Percentiles rank a stretch among this genome's conserved stretches.
Conservation (phyloP, 2,329 filamentous ascomycete genomes). For the Claviceps sp. region DNA sequence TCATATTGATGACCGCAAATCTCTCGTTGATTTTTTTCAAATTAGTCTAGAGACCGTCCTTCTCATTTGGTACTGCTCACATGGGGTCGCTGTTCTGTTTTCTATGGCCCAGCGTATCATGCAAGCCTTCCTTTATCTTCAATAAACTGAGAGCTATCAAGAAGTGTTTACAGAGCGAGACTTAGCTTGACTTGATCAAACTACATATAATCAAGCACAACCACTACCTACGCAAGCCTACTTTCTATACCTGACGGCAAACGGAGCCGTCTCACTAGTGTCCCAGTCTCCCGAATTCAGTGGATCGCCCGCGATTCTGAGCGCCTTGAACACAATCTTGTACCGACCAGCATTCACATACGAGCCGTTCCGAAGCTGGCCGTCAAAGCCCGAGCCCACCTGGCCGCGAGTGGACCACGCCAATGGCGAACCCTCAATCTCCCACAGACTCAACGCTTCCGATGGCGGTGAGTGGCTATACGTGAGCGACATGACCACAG, state of each 20-base stretch:
- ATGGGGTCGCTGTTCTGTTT: no score
- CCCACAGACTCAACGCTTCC: background rate
- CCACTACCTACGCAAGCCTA: background rate
- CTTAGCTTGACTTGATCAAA: background rate
- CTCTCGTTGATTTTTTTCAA: no score
- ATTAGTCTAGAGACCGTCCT: no score
- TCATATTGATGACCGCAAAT: no score
- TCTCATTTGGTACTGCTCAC: no score
- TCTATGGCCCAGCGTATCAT: no score
- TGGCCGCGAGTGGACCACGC: background rate
- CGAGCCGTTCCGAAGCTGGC: slow-evolving; percentile 24
- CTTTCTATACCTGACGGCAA: background rate
- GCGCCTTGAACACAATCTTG: slow-evolving; percentile 27
- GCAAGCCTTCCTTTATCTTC: no score
- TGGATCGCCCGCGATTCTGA: slow-evolving; percentile 30
- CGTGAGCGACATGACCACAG: background rate
- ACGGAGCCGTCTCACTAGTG: background rate
- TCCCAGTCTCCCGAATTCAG: slow-evolving; percentile 26
- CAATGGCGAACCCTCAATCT: background rate
- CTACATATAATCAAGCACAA: background rate
- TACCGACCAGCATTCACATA: slow-evolving; percentile 29
- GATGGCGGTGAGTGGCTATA: background rate
- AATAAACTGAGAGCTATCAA: no score
- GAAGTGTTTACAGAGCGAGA: background rate
- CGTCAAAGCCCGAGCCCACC: slow-evolving; percentile 20